phyloP scores from a whole-genome alignment of 805 yeast species.

The Tetrapisispora taiwanensis region DNA sequence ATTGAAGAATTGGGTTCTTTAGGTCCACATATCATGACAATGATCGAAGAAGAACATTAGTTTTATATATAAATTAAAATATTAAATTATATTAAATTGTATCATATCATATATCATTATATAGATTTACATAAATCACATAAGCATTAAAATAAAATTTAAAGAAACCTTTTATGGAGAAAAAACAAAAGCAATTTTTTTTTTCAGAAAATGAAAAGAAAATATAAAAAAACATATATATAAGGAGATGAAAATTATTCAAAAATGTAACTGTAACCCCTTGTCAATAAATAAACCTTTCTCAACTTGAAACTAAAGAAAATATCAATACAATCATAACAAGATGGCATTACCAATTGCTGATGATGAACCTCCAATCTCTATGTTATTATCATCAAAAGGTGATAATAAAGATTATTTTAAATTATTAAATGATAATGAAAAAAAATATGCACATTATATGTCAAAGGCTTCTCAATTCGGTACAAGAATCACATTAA shows the following conservation, averaged over 20 bases:
- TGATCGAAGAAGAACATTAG: background rate
- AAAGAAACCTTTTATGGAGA: too few species aligned
- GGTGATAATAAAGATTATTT: constrained; percentile 63
- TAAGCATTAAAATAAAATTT: background rate
- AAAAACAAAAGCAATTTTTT: too few species aligned
- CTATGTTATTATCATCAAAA: constrained; percentile 47
- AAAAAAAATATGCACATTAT: constrained; percentile 71
- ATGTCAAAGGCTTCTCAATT: constrained; percentile 75
- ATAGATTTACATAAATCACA: background rate
- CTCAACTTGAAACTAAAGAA: background rate
- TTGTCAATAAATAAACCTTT: too few species aligned
- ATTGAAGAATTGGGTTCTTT: constrained; percentile 38
- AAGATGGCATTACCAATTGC: constrained; percentile 26
- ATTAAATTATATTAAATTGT: background rate
- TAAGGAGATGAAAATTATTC: too few species aligned
- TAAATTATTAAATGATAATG: constrained; percentile 46
- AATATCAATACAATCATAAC: background rate
- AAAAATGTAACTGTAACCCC: too few species aligned
- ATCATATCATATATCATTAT: too few species aligned
- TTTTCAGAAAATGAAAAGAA: too few species aligned
- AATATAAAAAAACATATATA: too few species aligned
- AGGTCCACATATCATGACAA: constrained; percentile 2
- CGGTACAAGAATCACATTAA: constrained; percentile 69
- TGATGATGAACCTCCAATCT: constrained; percentile 59
- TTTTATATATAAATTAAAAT: background rate